Base-by-base conservation (phyloP, 2,329 filamentous ascomycete genomes). In the Pseudogymnoascus pannorum region DNA sequence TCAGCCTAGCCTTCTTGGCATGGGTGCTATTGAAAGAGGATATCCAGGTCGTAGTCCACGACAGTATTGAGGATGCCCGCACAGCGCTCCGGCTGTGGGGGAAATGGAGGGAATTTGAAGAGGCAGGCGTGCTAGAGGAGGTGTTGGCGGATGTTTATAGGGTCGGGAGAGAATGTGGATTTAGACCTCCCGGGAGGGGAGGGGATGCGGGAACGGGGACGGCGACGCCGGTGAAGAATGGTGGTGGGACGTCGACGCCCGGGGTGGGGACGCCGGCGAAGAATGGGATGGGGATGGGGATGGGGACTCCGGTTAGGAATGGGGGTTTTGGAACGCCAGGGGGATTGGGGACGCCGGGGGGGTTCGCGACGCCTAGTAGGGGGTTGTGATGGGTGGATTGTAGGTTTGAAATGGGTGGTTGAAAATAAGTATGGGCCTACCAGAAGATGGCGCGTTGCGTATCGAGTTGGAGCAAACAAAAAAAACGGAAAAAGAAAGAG, bases 1-100 rank as follows among this genome's bases (percentile, higher is more conserved):
- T 99, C 2, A 94, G 89, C 6, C 80, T 99, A 18, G 89, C 93
- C 26, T 97, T 97, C 72, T 77, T 99, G 16, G 92, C 94, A 0
- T 96, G 92, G 88, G 87, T 87, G 60, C 81, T 99, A 7, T 85
- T 99, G 42, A 92, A 92, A 69, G 91, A 97, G 74, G 91, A 93
- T 70, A 97, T 99, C 64, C 95, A 99, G 75, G 82, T 91, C 70
- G 89, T 91, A 66, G 91, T 87, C 5, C 95, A 99, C 75, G 94
- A 99, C 75, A 93, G 88, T 9, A 95, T 99, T 67, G 94, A 97
- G 74, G 94, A 99, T 73, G 92, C 94, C 0, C 83, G 89, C 24
- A 97, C 93, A 40, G 94, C 95, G 0, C 79, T 97, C 40, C 90
- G 91, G 72, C 79, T 99, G 7, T 99, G 87, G 70, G 83, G 88